These are phyloP conservation scores for Pythium dissotocum DNA, from an alignment of 352 stramenopile species.

Conservation along the genomic window DNA sequence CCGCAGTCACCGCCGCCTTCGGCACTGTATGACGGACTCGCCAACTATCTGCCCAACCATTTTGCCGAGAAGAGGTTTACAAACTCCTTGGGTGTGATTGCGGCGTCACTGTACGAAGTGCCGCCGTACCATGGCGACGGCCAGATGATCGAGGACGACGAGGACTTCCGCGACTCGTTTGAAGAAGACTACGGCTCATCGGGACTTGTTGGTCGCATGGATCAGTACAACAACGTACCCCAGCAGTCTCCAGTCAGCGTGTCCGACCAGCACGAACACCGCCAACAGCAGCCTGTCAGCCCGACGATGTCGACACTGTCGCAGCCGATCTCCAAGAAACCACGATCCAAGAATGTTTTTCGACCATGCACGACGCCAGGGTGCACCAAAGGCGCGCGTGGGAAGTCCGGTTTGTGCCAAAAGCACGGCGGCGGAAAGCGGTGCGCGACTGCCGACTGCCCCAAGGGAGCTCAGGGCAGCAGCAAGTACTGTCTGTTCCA, in stretches of 20 bases:
- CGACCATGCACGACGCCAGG: conserved; percentile 55
- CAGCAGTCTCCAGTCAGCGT: conserved; percentile 9
- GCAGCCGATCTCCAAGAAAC: conserved; percentile 54
- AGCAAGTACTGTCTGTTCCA: conserved; percentile 81
- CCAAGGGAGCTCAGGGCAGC: conserved; percentile 82
- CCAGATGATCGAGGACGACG: conserved; percentile 6
- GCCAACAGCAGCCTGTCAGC: neutral
- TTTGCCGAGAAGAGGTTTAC: conserved; percentile 22
- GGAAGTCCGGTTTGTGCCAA: conserved; percentile 82
- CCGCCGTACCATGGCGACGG: conserved; percentile 3
- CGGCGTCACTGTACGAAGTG: conserved; percentile 16
- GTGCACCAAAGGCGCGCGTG: conserved; percentile 77
- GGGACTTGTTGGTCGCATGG: neutral
- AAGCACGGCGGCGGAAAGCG: conserved; percentile 86
- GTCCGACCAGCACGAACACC: neutral
- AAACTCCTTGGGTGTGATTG: conserved; percentile 4
- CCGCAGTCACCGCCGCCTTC: neutral
- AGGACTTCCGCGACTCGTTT: conserved; percentile 10
- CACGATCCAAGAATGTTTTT: conserved; percentile 74
- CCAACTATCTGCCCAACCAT: conserved; percentile 21
- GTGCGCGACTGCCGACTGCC: conserved; percentile 56
- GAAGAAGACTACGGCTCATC: conserved; percentile 1
- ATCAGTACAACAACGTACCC: neutral
- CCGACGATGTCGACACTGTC: neutral
- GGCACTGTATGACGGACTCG: conserved; percentile 6